Conservation (phyloP, 1,284 basidiomycete genomes). For the Irpex rosettiformis region DNA sequence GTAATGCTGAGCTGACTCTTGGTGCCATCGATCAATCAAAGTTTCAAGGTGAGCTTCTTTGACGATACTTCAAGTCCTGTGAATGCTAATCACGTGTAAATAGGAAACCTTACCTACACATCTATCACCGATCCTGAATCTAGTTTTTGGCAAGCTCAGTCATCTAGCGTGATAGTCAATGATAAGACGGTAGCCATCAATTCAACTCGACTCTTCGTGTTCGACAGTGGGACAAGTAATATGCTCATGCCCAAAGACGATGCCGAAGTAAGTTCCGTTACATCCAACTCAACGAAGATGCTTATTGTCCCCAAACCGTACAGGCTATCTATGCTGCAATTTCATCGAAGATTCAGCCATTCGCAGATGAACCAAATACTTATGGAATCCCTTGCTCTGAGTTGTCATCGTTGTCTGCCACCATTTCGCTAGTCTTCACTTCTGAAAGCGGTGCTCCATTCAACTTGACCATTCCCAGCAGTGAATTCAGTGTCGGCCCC, state of each 20-base stretch:
- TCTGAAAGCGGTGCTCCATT: conserved; percentile 41
- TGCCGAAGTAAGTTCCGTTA: conserved; percentile 33
- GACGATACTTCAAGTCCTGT: neutral
- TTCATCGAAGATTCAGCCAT: conserved; percentile 50
- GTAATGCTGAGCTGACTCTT: conserved; percentile 50
- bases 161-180: conserved; percentile 47
- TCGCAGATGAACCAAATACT: conserved; percentile 45
- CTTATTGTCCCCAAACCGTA: neutral
- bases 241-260: conserved; percentile 44
- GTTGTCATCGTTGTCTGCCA: conserved; percentile 42
- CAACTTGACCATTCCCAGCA: conserved; percentile 53
- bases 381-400: conserved; percentile 50
- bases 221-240: conserved; percentile 57
- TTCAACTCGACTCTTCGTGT: conserved; percentile 42
- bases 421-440: conserved; percentile 50
- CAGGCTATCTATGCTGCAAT: conserved; percentile 55
- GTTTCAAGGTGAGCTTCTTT: conserved; percentile 35
- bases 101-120: conserved; percentile 43
- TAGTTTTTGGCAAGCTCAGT: conserved; percentile 42
- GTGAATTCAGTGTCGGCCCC: conserved; percentile 53
- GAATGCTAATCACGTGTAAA: too few species aligned
- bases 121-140: conserved; percentile 31
- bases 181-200: conserved; percentile 45
- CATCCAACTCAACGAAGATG: too few species aligned
- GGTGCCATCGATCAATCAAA: conserved; percentile 51